Evolutionary conservation across 2,329 filamentous ascomycete species (phyloP), one percentile per base, ranked within the genome.

Genomic region (Aspergillus viridinutans): DNA sequence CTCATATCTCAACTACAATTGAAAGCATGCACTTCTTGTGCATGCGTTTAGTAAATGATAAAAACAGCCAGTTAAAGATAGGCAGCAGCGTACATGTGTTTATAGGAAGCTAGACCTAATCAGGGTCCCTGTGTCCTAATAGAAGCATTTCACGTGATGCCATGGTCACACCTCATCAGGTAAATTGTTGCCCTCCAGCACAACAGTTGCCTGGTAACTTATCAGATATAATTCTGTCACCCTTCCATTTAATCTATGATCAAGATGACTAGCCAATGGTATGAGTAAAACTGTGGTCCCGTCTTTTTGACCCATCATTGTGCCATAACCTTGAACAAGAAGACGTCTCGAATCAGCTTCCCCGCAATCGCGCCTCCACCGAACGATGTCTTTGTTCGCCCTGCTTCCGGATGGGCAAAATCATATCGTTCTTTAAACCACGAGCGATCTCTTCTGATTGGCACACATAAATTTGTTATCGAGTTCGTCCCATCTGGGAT

Each of bases 361-460:
- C 71, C 71, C 71, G 71, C 71, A 72, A 65, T 72, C 70, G 68
- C 70, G 69, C 65, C 64, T 60, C 61, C 59, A 61, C 61, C 60
- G 58, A 67, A 75, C 65, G 67, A 74, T 74, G 68, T 66, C 66
- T 65, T 61, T 59, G 62, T 63, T 69, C 64, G 62, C 64, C 57
- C 63, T 65, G 55, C 65, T 67, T 59, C 67, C 67, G 60, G 65
- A 66, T 64, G 67, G 70, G 66, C 73, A 67, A 59, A 66, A 58
- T 61, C 59, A 58, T 51, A 42, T 56, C 54, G 61, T 45, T 53
- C 53, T 45, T 54, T 50, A 50, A 56, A 58, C 21, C 6, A 52
- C 26, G 42, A 9, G 20, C 40, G 23, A 29, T 42, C 20, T 49
- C 17, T 12, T 21, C 28, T 35, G 32, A 51, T 47, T 8, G 21